A percentile compares a stretch with the other conserved stretches of the same genome.
phyloP scores from a whole-genome alignment of 805 yeast genomes.

The Teunomyces barrocoloradensis region DNA sequence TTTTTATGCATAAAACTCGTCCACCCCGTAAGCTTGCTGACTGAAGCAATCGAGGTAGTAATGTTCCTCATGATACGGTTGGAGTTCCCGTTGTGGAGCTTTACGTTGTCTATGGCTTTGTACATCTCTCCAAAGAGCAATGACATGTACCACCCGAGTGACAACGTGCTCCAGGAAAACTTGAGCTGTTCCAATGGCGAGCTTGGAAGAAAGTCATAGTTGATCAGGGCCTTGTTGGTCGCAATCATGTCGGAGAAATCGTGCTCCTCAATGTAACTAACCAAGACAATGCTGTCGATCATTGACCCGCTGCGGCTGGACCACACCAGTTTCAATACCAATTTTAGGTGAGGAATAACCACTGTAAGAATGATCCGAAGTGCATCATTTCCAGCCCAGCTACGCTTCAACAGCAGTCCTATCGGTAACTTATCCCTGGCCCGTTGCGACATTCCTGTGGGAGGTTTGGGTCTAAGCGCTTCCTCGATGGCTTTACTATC shows the following conservation, averaged over 20 bases:
- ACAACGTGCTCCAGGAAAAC: conserved; percentile 61
- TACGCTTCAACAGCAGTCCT: conserved; percentile 46
- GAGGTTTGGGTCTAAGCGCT: conserved; percentile 48
- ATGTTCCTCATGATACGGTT: conserved; percentile 40
- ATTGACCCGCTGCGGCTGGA: conserved; percentile 15
- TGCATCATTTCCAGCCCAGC: conserved; percentile 60
- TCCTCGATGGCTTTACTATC: conserved; percentile 30
- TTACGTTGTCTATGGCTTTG: conserved; percentile 20
- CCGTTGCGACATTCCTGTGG: conserved; percentile 58
- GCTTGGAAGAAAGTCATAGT: conserved; percentile 42
- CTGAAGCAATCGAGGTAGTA: conserved; percentile 31
- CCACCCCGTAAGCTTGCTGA: conserved; percentile 41
- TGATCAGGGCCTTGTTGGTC: conserved; percentile 27
- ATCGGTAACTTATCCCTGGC: conserved; percentile 54
- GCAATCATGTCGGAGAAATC: conserved; percentile 25
- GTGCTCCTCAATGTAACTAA: conserved; percentile 41
- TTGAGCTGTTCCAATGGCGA: conserved; percentile 43
- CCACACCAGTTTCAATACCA: conserved; percentile 25
- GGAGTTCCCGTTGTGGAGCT: conserved; percentile 19
- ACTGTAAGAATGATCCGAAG: conserved; percentile 39
- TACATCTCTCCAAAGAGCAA: conserved; percentile 62
- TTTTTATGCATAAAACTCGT: conserved; percentile 26
- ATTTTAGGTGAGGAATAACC: conserved; percentile 37
- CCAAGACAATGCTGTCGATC: conserved; percentile 26
- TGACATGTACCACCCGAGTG: conserved; percentile 75